Evolutionary conservation across 352 stramenopile species (phyloP).

Genomic region (Pythium phragmiticola): DNA sequence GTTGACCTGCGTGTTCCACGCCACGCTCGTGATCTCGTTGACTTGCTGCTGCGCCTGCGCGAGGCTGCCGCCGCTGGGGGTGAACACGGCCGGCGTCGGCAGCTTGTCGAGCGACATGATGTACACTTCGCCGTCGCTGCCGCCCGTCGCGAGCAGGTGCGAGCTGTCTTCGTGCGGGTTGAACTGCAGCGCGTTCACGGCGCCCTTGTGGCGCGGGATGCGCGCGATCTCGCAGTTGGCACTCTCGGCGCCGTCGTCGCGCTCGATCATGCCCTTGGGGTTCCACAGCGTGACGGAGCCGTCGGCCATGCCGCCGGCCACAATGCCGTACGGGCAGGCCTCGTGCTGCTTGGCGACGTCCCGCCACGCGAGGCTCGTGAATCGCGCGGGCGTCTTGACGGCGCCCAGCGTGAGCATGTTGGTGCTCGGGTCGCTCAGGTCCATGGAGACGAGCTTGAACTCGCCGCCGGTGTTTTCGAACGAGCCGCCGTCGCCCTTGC

Average conservation of each 20-base stretch:
- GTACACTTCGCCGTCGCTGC: conserved; percentile 94
- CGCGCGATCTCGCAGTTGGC: conserved; percentile 65
- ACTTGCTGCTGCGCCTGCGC: conserved; percentile 60
- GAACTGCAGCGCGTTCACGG: conserved; percentile 94
- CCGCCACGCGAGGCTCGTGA: conserved; percentile 94
- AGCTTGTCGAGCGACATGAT: conserved; percentile 94
- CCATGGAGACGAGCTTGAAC: conserved; percentile 95
- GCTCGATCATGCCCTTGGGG: conserved; percentile 85
- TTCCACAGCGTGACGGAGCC: conserved; percentile 97
- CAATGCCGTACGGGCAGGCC: conserved; percentile 85
- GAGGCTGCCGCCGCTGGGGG: conserved; percentile 65
- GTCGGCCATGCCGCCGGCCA: conserved; percentile 97
- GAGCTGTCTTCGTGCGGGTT: conserved; percentile 93
- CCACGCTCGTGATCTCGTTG: conserved; percentile 89
- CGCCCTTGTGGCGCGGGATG: conserved; percentile 83
- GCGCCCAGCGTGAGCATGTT: conserved; percentile 77
- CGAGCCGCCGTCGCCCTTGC: conserved; percentile 94
- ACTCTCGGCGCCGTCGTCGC: conserved; percentile 28
- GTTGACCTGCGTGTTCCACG: conserved; percentile 98
- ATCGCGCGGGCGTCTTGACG: conserved; percentile 91
- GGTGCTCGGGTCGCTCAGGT: conserved; percentile 75
- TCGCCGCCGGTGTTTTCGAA: conserved; percentile 98
- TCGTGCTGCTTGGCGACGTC: conserved; percentile 77
- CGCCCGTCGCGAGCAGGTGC: conserved; percentile 93
- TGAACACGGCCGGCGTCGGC: conserved; percentile 88